These are phyloP conservation scores for Silene coronaria DNA, from an alignment of 179 eudicot species.

Conservation along the genomic window DNA sequence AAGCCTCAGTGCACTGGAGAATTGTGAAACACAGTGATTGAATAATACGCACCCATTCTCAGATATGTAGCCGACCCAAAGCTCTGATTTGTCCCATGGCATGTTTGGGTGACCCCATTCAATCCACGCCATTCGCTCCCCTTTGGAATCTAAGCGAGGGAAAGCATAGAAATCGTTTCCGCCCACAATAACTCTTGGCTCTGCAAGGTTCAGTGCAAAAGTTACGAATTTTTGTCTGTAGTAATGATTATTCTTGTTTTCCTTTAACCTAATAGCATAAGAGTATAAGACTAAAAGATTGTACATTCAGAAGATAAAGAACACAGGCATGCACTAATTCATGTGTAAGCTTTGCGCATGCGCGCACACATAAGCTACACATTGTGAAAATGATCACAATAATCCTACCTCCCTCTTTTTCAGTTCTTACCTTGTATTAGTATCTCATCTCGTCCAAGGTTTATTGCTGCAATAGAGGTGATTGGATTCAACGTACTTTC, in stretches of 20 bases:
- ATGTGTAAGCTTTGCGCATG: neutral
- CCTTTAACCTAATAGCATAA: conserved; percentile 1
- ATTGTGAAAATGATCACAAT: neutral
- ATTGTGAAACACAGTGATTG: conserved; percentile 1
- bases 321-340: conserved; percentile 2
- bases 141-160: conserved; percentile 76
- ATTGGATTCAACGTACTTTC: conserved; percentile 55
- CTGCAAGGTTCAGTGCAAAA: conserved; percentile 33
- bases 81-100: conserved; percentile 97
- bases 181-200: conserved; percentile 56
- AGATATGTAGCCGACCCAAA: conserved; percentile 96
- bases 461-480: conserved; percentile 61
- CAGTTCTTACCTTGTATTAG: conserved; percentile 47
- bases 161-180: conserved; percentile 96
- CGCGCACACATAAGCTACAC: neutral
- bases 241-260: neutral
- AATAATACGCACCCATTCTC: conserved; percentile 61
- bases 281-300: neutral
- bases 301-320: neutral
- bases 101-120: conserved; percentile 98
- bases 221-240: neutral
- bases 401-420: conserved; percentile 10
- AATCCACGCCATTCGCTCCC: conserved; percentile 83
- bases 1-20: neutral
- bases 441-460: conserved; percentile 27